Percentiles rank a stretch among this genome's conserved stretches.
phyloP scores from a whole-genome alignment of 495 filamentous ascomycete genomes.

The Neurospora sp. region DNA sequence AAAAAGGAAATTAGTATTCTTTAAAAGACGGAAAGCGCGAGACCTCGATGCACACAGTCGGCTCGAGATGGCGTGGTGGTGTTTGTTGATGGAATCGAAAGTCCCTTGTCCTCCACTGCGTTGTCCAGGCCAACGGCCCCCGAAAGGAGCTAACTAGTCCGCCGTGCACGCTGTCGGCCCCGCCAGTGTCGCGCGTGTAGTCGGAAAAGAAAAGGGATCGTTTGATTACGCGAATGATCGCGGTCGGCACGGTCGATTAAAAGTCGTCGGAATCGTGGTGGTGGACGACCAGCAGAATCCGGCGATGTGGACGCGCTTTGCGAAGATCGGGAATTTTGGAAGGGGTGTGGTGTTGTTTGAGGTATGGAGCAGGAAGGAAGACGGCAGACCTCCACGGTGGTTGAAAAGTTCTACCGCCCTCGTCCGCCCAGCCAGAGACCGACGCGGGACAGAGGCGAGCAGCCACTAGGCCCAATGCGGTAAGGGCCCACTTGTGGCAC shows the following conservation, averaged over 20 bases:
- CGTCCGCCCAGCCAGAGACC: not conserved
- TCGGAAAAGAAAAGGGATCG: slow-evolving; percentile 8
- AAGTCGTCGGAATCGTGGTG: slow-evolving; percentile 13
- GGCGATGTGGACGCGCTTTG: slow-evolving; percentile 29
- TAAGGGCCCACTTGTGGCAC: not conserved
- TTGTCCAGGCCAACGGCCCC: slow-evolving; percentile 26
- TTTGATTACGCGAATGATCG: slow-evolving; percentile 11
- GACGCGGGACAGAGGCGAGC: not conserved
- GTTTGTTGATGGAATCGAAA: slow-evolving; percentile 11
- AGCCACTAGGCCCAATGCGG: not conserved
- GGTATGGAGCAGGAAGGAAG: slow-evolving; percentile 23
- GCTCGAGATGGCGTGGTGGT: slow-evolving; percentile 9
- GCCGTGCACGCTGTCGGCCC: slow-evolving; percentile 6
- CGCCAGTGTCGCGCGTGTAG: slow-evolving; percentile 16
- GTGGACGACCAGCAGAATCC: slow-evolving; percentile 16
- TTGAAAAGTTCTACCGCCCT: slow-evolving; percentile 23
- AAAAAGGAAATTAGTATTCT: slow-evolving; percentile 5
- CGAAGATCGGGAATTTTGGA: slow-evolving; percentile 15
- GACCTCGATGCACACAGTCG: slow-evolving; percentile 14
- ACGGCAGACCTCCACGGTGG: slow-evolving; percentile 13
- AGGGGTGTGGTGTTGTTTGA: slow-evolving; percentile 11
- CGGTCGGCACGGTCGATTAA: slow-evolving; percentile 11
- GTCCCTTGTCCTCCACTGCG: slow-evolving; percentile 21
- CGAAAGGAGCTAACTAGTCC: slow-evolving; percentile 18
- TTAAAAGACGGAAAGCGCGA: slow-evolving; percentile 1